A percentile compares a stretch with the other conserved stretches of the same genome.
Conservation (phyloP, 345 rosid genomes). For the Carallia pectinifolia region DNA sequence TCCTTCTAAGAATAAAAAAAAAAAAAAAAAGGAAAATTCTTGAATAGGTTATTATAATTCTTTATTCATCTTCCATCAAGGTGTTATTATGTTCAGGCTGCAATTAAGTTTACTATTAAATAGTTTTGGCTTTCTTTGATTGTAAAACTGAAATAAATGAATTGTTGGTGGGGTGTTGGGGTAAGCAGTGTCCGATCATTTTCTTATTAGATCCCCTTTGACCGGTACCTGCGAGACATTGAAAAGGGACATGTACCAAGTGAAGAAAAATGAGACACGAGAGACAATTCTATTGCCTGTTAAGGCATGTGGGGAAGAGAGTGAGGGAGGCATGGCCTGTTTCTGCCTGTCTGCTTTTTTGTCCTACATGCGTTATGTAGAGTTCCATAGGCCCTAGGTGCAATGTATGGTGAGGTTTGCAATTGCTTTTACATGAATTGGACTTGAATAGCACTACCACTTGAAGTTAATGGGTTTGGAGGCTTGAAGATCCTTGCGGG, state of each 20-base stretch:
- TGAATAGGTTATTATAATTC: neutral
- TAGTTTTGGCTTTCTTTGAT: neutral
- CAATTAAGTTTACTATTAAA: neutral
- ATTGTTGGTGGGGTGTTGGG: neutral
- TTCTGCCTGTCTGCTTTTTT: slow-evolving; percentile 36
- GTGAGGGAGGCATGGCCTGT: slow-evolving; percentile 28
- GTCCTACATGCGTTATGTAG: neutral
- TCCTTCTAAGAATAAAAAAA: slow-evolving; percentile 6
- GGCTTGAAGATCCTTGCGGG: neutral
- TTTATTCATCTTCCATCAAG: slow-evolving; percentile 13
- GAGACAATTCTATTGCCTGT: slow-evolving; percentile 23
- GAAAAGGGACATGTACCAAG: neutral
- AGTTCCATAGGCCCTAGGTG: slow-evolving; percentile 23
- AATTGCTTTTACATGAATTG: neutral
- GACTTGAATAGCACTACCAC: neutral
- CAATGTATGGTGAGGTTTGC: neutral
- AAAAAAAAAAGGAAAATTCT: neutral
- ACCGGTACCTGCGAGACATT: slow-evolving; percentile 4
- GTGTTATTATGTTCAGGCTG: slow-evolving; percentile 21
- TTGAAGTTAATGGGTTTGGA: neutral
- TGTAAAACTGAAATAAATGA: neutral
- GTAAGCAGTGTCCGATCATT: slow-evolving; percentile 13
- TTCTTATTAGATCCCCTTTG: slow-evolving; percentile 15
- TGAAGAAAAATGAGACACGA: slow-evolving; percentile 8
- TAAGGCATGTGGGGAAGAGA: slow-evolving; percentile 26